Conservation (phyloP, 139 green algal species). For the Closterium sp. region DNA sequence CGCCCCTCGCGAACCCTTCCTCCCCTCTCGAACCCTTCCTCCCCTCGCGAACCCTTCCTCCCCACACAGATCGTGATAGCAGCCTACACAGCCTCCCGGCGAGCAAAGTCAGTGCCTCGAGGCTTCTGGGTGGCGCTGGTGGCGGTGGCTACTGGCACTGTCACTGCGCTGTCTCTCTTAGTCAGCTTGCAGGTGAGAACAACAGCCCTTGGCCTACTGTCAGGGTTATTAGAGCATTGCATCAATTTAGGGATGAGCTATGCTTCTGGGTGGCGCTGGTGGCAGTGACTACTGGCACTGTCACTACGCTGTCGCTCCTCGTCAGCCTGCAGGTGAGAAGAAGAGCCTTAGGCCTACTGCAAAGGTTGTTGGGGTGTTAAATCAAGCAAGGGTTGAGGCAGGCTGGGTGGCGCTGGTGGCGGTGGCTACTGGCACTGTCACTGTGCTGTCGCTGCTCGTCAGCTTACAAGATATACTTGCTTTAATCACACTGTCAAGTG, state of each 20-base stretch:
- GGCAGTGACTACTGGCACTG: no score
- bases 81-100: neutral
- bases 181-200: neutral
- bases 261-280: neutral
- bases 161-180: neutral
- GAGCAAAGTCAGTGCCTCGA: conserved; percentile 13
- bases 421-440: neutral
- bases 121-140: neutral
- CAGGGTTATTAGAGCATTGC: no score
- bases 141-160: neutral
- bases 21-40: neutral
- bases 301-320: no score
- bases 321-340: no score
- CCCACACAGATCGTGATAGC: neutral
- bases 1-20: neutral
- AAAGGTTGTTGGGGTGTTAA: no score
- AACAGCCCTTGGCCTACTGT: no score
- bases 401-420: neutral
- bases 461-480: neutral
- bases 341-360: no score
- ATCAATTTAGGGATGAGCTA: no score
- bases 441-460: neutral
- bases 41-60: neutral
- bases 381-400: no score
- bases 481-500: no score